Evolutionary conservation across 495 filamentous ascomycete species (phyloP).

Genomic region (Penicillium subrubescens): DNA sequence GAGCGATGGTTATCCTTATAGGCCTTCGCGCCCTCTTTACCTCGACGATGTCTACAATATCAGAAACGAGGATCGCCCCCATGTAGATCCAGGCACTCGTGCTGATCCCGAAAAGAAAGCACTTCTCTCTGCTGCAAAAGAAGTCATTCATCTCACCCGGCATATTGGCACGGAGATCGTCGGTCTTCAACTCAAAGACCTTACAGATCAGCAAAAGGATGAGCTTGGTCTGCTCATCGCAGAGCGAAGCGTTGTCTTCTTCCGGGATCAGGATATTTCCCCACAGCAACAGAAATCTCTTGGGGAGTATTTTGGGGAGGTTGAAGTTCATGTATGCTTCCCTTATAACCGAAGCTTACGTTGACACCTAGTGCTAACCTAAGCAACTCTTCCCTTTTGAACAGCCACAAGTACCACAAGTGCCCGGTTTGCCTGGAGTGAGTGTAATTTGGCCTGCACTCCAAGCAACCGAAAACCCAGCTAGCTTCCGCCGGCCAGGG

Average conservation of each 20-base stretch:
- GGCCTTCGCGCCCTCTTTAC: slow-evolving; percentile 64
- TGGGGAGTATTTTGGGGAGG: slow-evolving; percentile 65
- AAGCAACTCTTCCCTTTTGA: background rate
- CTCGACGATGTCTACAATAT: slow-evolving; percentile 67
- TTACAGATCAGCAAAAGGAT: slow-evolving; percentile 67
- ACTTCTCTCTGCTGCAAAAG: slow-evolving; percentile 62
- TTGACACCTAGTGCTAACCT: background rate
- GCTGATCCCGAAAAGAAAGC: slow-evolving; percentile 70
- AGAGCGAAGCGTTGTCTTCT: slow-evolving; percentile 75
- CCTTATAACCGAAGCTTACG: background rate
- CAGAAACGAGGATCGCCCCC: slow-evolving; percentile 56
- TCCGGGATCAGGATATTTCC: slow-evolving; percentile 70
- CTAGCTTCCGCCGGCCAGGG: slow-evolving; percentile 64
- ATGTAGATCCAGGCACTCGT: slow-evolving; percentile 63
- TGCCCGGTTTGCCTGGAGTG: slow-evolving; percentile 64
- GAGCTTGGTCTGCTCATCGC: slow-evolving; percentile 73
- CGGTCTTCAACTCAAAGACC: slow-evolving; percentile 67
- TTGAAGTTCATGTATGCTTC: slow-evolving; percentile 64
- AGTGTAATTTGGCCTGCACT: slow-evolving; percentile 71
- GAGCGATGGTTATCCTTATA: slow-evolving; percentile 66
- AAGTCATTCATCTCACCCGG: slow-evolving; percentile 64
- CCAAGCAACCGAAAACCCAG: slow-evolving; percentile 53
- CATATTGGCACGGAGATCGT: slow-evolving; percentile 75
- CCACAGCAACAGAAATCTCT: slow-evolving; percentile 70
- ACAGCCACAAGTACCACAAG: slow-evolving; percentile 69